A percentile compares a stretch with the other conserved stretches of the same genome.
phyloP scores from a whole-genome alignment of 306 rosid species.

The Castanea sativa region DNA sequence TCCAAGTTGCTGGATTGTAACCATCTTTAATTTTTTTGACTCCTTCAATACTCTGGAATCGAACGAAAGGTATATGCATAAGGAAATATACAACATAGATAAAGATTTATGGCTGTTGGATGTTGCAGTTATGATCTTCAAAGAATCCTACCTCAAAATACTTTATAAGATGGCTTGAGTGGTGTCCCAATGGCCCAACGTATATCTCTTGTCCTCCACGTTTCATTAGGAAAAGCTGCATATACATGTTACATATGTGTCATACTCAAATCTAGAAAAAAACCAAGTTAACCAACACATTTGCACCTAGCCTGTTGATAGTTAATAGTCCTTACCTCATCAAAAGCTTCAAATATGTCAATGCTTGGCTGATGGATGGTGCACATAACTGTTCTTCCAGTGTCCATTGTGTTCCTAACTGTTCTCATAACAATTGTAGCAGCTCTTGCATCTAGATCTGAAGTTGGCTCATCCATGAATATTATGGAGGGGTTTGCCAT shows the following conservation, averaged over 20 bases:
- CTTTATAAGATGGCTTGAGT: conserved; percentile 51
- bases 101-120: neutral
- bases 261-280: conserved; percentile 2
- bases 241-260: neutral
- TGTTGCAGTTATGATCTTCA: neutral
- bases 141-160: conserved; percentile 44
- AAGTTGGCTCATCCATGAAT: conserved; percentile 96
- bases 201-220: conserved; percentile 74
- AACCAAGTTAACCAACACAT: neutral
- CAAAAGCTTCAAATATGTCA: conserved; percentile 79
- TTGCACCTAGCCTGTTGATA: neutral
- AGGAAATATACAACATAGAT: neutral
- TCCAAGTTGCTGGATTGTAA: conserved; percentile 82
- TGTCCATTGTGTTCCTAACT: conserved; percentile 81
- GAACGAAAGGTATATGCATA: conserved; percentile 3
- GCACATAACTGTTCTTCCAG: conserved; percentile 87
- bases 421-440: conserved; percentile 98
- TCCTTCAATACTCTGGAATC: conserved; percentile 48
- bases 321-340: conserved; percentile 39
- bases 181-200: conserved; percentile 70
- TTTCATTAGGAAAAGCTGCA: conserved; percentile 46
- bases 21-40: conserved; percentile 62
- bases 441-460: conserved; percentile 89
- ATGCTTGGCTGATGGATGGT: conserved; percentile 96
- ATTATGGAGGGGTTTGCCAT: conserved; percentile 94